Base-by-base conservation (phyloP, 163 green algal species). In the Scenedesmus sp. region DNA sequence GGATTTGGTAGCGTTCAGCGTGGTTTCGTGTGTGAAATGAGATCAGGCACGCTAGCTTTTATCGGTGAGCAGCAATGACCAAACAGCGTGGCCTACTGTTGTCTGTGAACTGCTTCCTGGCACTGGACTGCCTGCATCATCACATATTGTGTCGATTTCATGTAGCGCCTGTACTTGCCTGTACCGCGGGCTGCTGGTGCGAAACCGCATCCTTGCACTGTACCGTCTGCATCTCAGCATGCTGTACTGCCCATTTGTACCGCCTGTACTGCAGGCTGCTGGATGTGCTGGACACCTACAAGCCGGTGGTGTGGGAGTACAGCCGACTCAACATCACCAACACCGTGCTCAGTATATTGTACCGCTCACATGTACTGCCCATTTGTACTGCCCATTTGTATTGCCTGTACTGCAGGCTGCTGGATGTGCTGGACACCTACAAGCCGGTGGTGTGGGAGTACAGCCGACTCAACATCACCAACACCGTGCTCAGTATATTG, bases 401-500 rank as follows among this genome's bases (percentile, higher is more conserved):
- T 10, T 76, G 66, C 66, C 66, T 76, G 66, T 18, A 76, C 59
- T 64, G 59, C 86, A 94, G 94, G 97, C 95, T 99, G 81, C 95
- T 99, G 23, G 94, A 99, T 82, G 96, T 97, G 5, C 94, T 99
- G 84, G 96, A 96, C 67, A 95, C 97, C 84, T 99, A 99, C 96
- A 99, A 99, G 96, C 98, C 98, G 16, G 83, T 99, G 56, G 98
- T 99, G 88, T 99, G 98, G 97, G 98, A 99, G 96, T 99, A 99
- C 93, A 96, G 95, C 18, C 88, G 94, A 4, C 94, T 95, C 56
- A 96, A 96, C 93, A 93, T 96, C 73, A 96, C 94, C 94, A 94
- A 99, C 96, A 99, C 96, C 82, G 97, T 99, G 34, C 95, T 99
- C 90, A 98, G 94, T 93, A 99, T 15, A 16, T 18, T 15, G 16